Evolutionary conservation across 2,329 filamentous ascomycete species (phyloP).

Genomic region (Pseudogymnoascus sp.): DNA sequence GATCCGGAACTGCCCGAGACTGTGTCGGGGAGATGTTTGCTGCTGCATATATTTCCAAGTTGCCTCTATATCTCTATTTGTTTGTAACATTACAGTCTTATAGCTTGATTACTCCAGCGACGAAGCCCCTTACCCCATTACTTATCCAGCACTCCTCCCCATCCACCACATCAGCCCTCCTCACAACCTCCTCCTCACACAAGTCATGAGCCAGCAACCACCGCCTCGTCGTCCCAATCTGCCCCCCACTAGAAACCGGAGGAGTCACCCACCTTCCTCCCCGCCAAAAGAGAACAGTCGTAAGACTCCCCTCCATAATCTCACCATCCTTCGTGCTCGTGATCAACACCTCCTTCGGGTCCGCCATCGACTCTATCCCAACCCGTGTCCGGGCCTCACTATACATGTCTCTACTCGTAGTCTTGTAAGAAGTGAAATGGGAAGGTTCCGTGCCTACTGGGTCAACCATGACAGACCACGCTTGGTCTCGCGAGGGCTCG

Average conservation of each 20-base stretch:
- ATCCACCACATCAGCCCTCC: conserved; percentile 50
- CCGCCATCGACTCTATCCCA: conserved; percentile 39
- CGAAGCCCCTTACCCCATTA: conserved; percentile 78
- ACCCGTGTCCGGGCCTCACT: conserved; percentile 57
- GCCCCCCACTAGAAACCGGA: conserved; percentile 66
- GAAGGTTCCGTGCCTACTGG: conserved; percentile 40
- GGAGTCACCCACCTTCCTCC: conserved; percentile 73
- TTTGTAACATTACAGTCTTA: neutral
- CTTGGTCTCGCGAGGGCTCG: conserved; percentile 17
- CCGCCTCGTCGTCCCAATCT: conserved; percentile 71
- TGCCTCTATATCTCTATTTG: neutral
- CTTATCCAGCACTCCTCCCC: conserved; percentile 83
- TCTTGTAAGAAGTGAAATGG: conserved; percentile 80
- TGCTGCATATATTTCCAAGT: neutral
- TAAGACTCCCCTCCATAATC: conserved; percentile 80
- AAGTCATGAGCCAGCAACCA: conserved; percentile 73
- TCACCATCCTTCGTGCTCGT: conserved; percentile 51
- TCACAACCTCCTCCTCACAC: conserved; percentile 57
- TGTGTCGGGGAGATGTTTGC: neutral
- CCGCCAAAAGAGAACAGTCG: conserved; percentile 74
- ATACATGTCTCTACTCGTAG: conserved; percentile 66
- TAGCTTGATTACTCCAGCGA: conserved; percentile 36
- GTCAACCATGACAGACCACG: conserved; percentile 47
- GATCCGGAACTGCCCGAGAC: neutral
- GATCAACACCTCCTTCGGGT: conserved; percentile 65